phyloP scores from a whole-genome alignment of 768 basidiomycete species.

The Candolleomyces eurysporus region DNA sequence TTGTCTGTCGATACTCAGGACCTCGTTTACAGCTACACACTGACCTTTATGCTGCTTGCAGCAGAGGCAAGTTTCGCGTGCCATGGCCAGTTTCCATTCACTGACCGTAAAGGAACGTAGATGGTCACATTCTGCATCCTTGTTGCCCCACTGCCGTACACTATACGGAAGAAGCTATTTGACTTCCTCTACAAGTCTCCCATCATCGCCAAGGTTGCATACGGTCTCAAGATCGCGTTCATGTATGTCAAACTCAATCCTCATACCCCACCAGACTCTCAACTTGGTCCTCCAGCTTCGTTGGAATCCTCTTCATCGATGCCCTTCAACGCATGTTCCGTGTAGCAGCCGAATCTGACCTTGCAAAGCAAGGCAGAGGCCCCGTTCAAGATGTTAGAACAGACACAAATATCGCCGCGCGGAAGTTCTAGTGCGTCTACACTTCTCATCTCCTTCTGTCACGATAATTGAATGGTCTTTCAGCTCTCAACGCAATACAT shows the following conservation, averaged over 20 bases:
- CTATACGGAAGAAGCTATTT: conserved; percentile 68
- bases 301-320: conserved; percentile 85
- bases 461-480: background rate
- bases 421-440: conserved; percentile 83
- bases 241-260: conserved; percentile 50
- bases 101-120: conserved; percentile 25
- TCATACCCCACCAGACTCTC: conserved; percentile 1
- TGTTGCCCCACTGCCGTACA: conserved; percentile 82
- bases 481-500: conserved; percentile 87
- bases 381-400: conserved; percentile 62
- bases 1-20: background rate
- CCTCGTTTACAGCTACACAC: conserved; percentile 53
- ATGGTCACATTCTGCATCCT: conserved; percentile 85
- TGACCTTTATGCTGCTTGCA: conserved; percentile 80
- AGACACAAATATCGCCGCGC: conserved; percentile 87
- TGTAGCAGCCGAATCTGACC: conserved; percentile 67
- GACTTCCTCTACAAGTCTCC: conserved; percentile 66
- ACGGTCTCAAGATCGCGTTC: conserved; percentile 91
- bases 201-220: conserved; percentile 81
- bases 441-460: background rate
- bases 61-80: conserved; percentile 49
- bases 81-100: background rate
- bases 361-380: conserved; percentile 55
- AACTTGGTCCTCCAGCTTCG: conserved; percentile 52
- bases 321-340: conserved; percentile 93